Base-by-base conservation (phyloP, 2,329 filamentous ascomycete species). In the Trichophyton verrucosum region DNA sequence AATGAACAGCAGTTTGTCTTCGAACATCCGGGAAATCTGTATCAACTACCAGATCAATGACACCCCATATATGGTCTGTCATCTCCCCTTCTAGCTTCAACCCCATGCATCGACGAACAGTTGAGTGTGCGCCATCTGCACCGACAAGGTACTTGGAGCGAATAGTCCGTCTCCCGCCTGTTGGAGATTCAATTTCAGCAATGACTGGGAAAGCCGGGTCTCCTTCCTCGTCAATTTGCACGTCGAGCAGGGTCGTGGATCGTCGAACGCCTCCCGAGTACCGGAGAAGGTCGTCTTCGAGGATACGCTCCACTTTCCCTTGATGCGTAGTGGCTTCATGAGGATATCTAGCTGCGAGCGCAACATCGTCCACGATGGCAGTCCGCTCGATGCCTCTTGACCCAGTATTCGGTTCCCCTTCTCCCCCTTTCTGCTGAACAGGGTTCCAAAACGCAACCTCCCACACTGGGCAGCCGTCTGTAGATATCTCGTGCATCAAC, bases 11-110 rank as follows among this genome's bases (percentile, higher is more conserved):
- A 67, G 85, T 88, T 77, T 88, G 86, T 79, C 87, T 86, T 78
- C 88, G 86, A 67, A 91, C 88, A 69, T 92, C 87, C 0, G 87
- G 87, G 65, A 90, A 90, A 67, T 89, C 80, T 0, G 86, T 89
- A 68, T 82, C 78, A 22, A 88, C 83, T 1, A 89, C 84, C 38
- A 86, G 81, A 67, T 90, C 87, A 77, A 89, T 87, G 20, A 89
- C 87, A 55, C 86, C 86, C 86, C 87, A 90, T 24, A 89, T 84
- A 68, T 88, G 79, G 53, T 85, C 80, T 61, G 86, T 85, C 15
- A 85, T 85, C 67, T 89, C 86, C 63, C 86, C 88, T 42, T 83
- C 80, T 24, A 89, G 75, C 33, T 68, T 67, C 6, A 77, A 64
- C 1, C 71, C 72, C 69, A 77, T 72, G 66, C 83, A 79, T 46